Evolutionary conservation across 2,329 filamentous ascomycete species (phyloP), one percentile per base, ranked within the genome.

Genomic region (Setomelanomma holmii): DNA sequence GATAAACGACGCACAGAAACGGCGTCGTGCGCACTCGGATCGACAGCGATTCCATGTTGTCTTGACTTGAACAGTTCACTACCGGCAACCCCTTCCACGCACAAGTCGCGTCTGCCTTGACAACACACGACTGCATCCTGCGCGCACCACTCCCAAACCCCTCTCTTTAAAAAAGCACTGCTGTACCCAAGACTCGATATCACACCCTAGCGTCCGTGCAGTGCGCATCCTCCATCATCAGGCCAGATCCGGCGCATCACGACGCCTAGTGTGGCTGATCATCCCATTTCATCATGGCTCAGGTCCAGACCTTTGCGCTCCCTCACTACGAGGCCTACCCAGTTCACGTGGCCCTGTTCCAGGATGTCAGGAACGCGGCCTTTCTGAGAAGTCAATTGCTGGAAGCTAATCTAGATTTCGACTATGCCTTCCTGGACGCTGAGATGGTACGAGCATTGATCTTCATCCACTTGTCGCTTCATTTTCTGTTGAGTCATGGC

Each of bases 371-470:
- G 56, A 99, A 99, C 73, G 84, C 91, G 10, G 76, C 84, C 1
- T 92, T 89, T 68, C 80, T 99, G 38, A 88, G 92, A 45, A 81
- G 88, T 63, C 93, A 97, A 77, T 85, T 99, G 4, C 81, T 98
- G n/a, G 83, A 86, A 5, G 89, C 90, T 45, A 96, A 98, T 70
- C 69, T 85, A 10, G 87, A 88, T 7, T 98, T 93, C 66, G 92
- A 98, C 75, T 98, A 98, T 80, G 92, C 93, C 27, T 89, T 99
- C 61, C 84, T 99, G 40, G 93, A 99, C 76, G 92, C 92, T 17
- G 86, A 85, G 40, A 85, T 90, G 73, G 88, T 93, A 81, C 49
- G 69, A 53, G 10, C 27, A n/a, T n/a, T n/a, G n/a, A n/a, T n/a
- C n/a, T n/a, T n/a, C n/a, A n/a, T n/a, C n/a, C n/a, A n/a, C n/a